These are phyloP conservation scores for Boletus vinaceobasis DNA, from an alignment of 768 basidiomycete species.

Conservation along the genomic window DNA sequence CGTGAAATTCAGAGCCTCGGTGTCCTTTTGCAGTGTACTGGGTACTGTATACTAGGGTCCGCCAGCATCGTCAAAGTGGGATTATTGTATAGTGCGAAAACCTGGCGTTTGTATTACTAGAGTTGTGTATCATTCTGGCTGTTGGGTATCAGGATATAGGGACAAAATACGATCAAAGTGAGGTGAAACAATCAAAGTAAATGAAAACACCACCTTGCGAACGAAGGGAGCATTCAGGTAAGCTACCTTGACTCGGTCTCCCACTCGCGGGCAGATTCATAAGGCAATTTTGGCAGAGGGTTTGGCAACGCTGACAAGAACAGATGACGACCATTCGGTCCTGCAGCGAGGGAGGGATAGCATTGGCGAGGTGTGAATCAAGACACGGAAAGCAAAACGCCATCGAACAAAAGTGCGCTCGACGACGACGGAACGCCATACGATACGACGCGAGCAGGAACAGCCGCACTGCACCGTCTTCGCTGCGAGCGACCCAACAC, in stretches of 20 bases:
- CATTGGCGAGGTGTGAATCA: too few species aligned
- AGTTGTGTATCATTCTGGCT: background rate
- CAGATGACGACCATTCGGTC: too few species aligned
- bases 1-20: conserved; percentile 8
- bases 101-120: conserved; percentile 2
- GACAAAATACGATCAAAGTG: background rate
- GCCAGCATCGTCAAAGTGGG: background rate
- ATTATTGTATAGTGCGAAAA: conserved; percentile 10
- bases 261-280: background rate
- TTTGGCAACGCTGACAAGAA: too few species aligned
- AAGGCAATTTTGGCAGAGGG: background rate
- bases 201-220: background rate
- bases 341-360: too few species aligned
- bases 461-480: too few species aligned
- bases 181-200: background rate
- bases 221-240: background rate
- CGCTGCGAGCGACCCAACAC: too few species aligned
- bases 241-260: background rate
- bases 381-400: too few species aligned
- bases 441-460: too few species aligned
- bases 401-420: too few species aligned
- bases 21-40: background rate
- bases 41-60: conserved; percentile 3
- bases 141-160: background rate
- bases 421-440: too few species aligned